A percentile compares a stretch with the other conserved stretches of the same genome.
Conservation (phyloP, 495 filamentous ascomycete genomes). For the Baudoinia panamericana region DNA sequence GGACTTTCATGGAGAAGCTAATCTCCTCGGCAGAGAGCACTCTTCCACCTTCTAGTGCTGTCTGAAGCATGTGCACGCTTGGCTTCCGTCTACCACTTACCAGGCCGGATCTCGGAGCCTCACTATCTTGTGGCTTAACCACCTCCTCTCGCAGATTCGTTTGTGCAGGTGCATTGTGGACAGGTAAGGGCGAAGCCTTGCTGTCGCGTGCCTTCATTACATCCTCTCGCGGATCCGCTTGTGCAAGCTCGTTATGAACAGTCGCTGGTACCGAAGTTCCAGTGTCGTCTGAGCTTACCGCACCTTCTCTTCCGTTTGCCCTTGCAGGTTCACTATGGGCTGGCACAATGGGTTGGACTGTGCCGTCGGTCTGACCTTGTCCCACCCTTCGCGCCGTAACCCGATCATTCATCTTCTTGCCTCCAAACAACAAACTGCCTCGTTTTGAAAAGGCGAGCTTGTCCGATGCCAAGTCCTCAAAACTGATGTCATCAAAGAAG, state of each 20-base stretch:
- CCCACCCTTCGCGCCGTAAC: conserved; percentile 13
- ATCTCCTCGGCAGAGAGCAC: conserved; percentile 68
- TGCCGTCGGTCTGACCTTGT: neutral
- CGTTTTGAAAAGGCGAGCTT: conserved; percentile 47
- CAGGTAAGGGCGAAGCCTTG: too few species aligned
- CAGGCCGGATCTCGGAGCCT: conserved; percentile 3
- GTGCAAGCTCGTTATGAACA: too few species aligned
- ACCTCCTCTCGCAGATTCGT: too few species aligned
- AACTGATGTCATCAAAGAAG: conserved; percentile 34
- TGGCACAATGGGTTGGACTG: conserved; percentile 5
- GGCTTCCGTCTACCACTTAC: conserved; percentile 14
- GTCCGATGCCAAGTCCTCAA: conserved; percentile 34
- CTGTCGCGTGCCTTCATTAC: too few species aligned
- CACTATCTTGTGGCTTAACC: too few species aligned
- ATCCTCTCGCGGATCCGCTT: too few species aligned
- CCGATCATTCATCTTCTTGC: conserved; percentile 33
- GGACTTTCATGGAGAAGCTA: conserved; percentile 74
- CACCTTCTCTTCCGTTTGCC: neutral
- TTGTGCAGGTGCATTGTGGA: too few species aligned
- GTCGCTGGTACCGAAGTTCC: too few species aligned
- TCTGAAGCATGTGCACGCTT: conserved; percentile 16
- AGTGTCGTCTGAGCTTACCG: too few species aligned
- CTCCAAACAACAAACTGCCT: conserved; percentile 54
- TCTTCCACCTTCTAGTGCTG: conserved; percentile 16
- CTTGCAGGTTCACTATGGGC: neutral